Base-by-base conservation (phyloP, 306 rosid genomes). In the Senna tora region DNA sequence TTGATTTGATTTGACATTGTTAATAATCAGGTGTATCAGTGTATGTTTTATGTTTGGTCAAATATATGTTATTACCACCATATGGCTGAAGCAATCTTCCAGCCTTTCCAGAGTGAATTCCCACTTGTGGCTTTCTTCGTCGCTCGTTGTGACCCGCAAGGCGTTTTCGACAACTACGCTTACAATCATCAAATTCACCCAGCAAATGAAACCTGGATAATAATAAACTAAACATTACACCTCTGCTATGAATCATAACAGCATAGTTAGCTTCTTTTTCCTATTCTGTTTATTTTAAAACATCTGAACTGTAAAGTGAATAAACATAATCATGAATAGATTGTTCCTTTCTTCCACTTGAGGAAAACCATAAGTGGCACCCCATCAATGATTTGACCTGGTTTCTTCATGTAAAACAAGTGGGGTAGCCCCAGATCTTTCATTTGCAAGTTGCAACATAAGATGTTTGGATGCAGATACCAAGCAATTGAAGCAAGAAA, bases 121-220 rank as follows among this genome's bases (percentile, higher is more conserved):
- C 85, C 4, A 81, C 71, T 81, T 88, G 98, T 62, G 97, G 96
- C 84, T 90, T 93, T 80, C 97, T 85, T 50, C 96, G 75, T 22
- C 96, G 97, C 72, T 93, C 97, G 4, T 92, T 92, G 56, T 92
- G 98, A 72, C 96, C 96, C 33, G 96, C 94, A 67, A 92, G 96
- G 77, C 98, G 94, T 80, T 82, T 92, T 14, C 96, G 94, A 75
- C 98, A 92, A 82, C 98, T 92, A 33, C 98, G 92, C 91, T 92
- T 92, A 32, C 95, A 94, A 80, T 88, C 92, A 80, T 92, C 98
- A 80, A 92, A 92, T 75, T 89, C 98, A 77, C 81, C 84, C 82
- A 92, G 87, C 92, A 89, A 85, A 77, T 92, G 98, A 76, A 92
- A 92, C 87, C 98, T 92, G 87, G 3, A 78, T 72, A 84, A 73